These are phyloP conservation scores for Gossypium ekmanianum DNA, from an alignment of 345 rosid genomes.

Conservation along the genomic window DNA sequence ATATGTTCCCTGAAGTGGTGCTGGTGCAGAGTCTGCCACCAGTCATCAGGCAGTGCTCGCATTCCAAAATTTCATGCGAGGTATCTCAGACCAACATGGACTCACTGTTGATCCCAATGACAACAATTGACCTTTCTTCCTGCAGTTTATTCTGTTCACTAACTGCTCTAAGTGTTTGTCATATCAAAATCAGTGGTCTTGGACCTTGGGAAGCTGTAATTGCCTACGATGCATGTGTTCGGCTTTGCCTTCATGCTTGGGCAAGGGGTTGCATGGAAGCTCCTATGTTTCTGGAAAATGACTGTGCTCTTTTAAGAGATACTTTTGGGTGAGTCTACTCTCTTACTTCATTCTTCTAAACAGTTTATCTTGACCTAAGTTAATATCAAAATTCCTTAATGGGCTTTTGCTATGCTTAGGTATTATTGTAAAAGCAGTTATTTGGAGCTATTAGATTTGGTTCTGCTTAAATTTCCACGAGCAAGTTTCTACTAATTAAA, in stretches of 20 bases:
- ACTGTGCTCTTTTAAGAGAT: conserved; percentile 81
- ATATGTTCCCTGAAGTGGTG: conserved; percentile 35
- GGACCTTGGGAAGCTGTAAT: conserved; percentile 98
- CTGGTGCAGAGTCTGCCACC: conserved; percentile 45
- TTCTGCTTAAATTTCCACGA: background rate
- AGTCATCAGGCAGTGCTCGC: conserved; percentile 55
- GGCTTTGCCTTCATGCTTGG: conserved; percentile 98
- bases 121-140: background rate
- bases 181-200: conserved; percentile 52
- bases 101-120: conserved; percentile 1
- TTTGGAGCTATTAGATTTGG: background rate
- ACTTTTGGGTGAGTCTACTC: conserved; percentile 66
- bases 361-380: background rate
- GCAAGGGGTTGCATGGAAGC: conserved; percentile 96
- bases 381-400: background rate
- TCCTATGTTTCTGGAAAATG: conserved; percentile 89
- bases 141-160: conserved; percentile 11
- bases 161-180: conserved; percentile 11
- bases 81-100: conserved; percentile 29
- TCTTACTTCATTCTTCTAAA: conserved; percentile 1
- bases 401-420: background rate
- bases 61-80: conserved; percentile 89
- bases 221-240: conserved; percentile 97
- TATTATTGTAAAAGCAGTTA: background rate
- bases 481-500: background rate